A percentile compares a stretch with the other conserved stretches of the same genome.
Evolutionary conservation across 1,139 yeast genomes (phyloP).

Genomic region (Geotrichum carabidarum): DNA sequence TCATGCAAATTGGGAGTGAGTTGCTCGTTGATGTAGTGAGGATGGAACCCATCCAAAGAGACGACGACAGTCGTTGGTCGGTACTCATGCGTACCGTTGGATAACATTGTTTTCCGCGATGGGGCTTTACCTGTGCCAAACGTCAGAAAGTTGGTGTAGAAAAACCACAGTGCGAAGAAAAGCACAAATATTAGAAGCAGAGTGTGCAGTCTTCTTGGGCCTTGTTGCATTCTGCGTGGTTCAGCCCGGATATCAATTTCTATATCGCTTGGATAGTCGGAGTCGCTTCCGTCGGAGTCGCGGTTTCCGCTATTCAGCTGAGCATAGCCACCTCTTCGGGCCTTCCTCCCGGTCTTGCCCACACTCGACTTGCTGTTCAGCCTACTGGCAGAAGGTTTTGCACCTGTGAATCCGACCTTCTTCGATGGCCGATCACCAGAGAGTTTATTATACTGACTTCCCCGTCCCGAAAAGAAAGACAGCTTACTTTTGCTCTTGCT

Average conservation of each 20-base stretch:
- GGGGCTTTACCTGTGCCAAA: not conserved
- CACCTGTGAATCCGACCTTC: conserved; percentile 20
- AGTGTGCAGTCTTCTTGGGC: conserved; percentile 15
- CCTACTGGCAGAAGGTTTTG: conserved; percentile 3
- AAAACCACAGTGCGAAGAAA: conserved; percentile 17
- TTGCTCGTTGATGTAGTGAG: conserved; percentile 67
- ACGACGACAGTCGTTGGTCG: conserved; percentile 72
- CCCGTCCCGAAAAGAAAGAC: conserved; percentile 10
- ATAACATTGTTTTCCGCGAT: conserved; percentile 29
- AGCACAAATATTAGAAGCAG: conserved; percentile 12
- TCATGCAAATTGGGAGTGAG: conserved; percentile 68
- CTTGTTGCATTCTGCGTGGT: conserved; percentile 15
- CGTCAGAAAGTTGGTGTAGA: conserved; percentile 13
- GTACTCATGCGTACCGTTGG: conserved; percentile 69
- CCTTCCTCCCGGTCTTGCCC: conserved; percentile 1
- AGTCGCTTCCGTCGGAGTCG: conserved; percentile 17
- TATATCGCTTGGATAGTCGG: conserved; percentile 21
- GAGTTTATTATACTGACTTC: conserved; percentile 15
- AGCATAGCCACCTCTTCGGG: conserved; percentile 5
- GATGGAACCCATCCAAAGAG: conserved; percentile 86
- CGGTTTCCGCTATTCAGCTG: conserved; percentile 3
- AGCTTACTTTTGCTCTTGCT: conserved; percentile 14
- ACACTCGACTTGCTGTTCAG: not conserved
- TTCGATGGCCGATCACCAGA: conserved; percentile 10
- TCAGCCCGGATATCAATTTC: conserved; percentile 20